phyloP scores from a whole-genome alignment of 352 stramenopile species.

The Pythium graminicola region DNA sequence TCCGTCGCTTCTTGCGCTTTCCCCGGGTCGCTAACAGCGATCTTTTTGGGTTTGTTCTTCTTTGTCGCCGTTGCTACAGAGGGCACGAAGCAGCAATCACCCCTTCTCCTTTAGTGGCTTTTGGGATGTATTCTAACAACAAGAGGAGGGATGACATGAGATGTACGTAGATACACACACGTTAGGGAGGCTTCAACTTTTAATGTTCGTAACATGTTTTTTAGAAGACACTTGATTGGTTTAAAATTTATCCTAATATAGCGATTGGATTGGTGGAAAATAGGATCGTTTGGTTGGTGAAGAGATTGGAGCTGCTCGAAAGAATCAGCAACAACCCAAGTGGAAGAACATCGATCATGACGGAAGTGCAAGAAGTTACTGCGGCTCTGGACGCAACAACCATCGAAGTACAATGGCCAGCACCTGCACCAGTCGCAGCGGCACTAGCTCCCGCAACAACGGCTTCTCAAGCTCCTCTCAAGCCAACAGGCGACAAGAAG shows the following conservation, averaged over 20 bases:
- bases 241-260: neutral
- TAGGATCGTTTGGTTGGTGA: constrained; percentile 24
- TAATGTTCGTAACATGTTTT: neutral
- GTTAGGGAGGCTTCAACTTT: neutral
- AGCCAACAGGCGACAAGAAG: constrained; percentile 28
- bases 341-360: constrained; percentile 5
- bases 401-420: neutral
- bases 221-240: neutral
- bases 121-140: neutral
- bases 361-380: constrained; percentile 15
- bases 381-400: constrained; percentile 10
- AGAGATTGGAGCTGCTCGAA: constrained; percentile 14
- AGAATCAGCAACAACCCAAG: constrained; percentile 4
- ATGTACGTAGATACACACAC: neutral
- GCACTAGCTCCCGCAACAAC: neutral
- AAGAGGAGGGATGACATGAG: constrained; percentile 14
- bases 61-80: neutral
- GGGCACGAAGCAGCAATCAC: constrained; percentile 17
- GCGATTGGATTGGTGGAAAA: constrained; percentile 19
- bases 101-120: neutral
- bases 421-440: neutral
- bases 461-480: neutral
- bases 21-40: constrained; percentile 1
- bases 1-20: neutral
- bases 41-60: constrained; percentile 24